Evolutionary conservation across 345 rosid genomes (phyloP).

Genomic region (Nasturtium officinale): DNA sequence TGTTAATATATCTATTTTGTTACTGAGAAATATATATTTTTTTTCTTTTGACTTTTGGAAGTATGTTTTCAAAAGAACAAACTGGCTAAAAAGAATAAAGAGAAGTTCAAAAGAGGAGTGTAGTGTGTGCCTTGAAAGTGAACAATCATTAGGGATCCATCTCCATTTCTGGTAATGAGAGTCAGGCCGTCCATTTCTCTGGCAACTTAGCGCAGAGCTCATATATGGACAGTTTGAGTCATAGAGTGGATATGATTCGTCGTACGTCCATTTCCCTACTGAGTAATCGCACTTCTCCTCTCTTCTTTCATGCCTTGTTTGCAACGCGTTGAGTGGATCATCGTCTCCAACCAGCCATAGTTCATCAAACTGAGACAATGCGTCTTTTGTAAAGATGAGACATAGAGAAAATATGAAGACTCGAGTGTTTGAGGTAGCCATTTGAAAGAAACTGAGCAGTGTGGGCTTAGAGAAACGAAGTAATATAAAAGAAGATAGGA

Average conservation of each 20-base stretch:
- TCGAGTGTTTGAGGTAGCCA: conserved; percentile 27
- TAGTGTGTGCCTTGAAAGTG: conserved; percentile 67
- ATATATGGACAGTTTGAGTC: conserved; percentile 82
- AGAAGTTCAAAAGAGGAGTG: not conserved
- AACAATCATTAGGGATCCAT: conserved; percentile 80
- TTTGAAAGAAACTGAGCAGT: conserved; percentile 18
- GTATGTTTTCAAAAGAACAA: not conserved
- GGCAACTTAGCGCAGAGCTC: conserved; percentile 75
- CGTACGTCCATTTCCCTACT: conserved; percentile 80
- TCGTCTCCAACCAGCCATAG: conserved; percentile 40
- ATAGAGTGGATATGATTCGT: conserved; percentile 77
- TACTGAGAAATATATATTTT: too few relatives aligned
- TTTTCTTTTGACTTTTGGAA: not conserved
- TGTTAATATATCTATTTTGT: too few relatives aligned
- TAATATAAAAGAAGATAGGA: conserved; percentile 25
- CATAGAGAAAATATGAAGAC: conserved; percentile 17
- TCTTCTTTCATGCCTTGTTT: conserved; percentile 38
- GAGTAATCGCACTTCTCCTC: conserved; percentile 59
- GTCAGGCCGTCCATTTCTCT: conserved; percentile 90
- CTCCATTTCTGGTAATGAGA: conserved; percentile 88
- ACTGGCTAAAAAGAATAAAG: not conserved
- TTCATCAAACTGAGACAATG: conserved; percentile 38
- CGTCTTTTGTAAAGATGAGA: conserved; percentile 28
- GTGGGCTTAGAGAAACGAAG: conserved; percentile 14
- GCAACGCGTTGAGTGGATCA: conserved; percentile 43